Base-by-base conservation (phyloP, 2,329 filamentous ascomycete genomes). In the Pseudogymnoascus sp. region DNA sequence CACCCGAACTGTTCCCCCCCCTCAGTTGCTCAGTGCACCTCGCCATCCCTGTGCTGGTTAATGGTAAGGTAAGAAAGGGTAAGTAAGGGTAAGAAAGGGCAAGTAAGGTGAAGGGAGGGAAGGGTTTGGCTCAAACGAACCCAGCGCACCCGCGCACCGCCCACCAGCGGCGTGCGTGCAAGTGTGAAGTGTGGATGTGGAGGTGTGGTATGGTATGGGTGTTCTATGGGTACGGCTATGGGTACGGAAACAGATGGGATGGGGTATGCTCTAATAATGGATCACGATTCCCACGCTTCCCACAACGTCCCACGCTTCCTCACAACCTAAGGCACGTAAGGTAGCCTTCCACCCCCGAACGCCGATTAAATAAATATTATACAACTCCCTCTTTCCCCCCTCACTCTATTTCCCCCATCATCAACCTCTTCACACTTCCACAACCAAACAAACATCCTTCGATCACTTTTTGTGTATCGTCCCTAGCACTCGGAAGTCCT, bases 401-500 rank as follows among this genome's bases (percentile, higher is more conserved):
- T 60, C 36, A 28, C 59, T 52, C 58, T 42, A 49, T 62, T 62
- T 42, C 39, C 39, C 62, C 42, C 42, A 41, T 45, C 39, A 52
- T 36, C 38, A 36, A 62, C 36, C 23, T 58, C 41, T 42, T 36
- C 19, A 39, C 49, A 39, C 23, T 39, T 33, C 19, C 6, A 16
- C 30, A 41, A 16, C 19, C 39, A 14, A 25, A 7, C 33, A 28
- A n/a, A 9, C 14, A 49, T 28, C 42, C 23, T 49, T 49, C 42
- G 23, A 49, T 49, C 42, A 49, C 42, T 28, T 71, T 69, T 65
- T 68, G 63, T 66, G 64, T 72, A 73, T 71, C 72, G 69, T 67
- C 64, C 64, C 64, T 62, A 72, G 14, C 42, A 49, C 74, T 82
- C 84, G 84, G 84, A 87, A 87, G 84, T 85, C 84, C 85, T 87